Evolutionary conservation across 2,329 filamentous ascomycete species (phyloP), one percentile per base, ranked within the genome.

Genomic region (Pseudophaeomoniella oleicola): DNA sequence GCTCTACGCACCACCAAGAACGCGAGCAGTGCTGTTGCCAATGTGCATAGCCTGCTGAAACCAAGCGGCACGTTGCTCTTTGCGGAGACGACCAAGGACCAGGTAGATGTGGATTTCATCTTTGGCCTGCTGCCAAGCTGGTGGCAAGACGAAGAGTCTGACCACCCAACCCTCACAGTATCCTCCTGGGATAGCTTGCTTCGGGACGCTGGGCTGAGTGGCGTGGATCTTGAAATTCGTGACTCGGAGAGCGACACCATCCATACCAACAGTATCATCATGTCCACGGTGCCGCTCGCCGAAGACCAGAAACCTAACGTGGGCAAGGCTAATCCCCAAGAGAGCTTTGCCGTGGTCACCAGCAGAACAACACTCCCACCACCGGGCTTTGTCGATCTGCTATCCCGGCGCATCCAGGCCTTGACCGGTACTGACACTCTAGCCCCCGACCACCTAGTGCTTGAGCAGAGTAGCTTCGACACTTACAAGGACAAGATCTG

Each of bases 51-150:
- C 4, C 37, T 54, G 5, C 34, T 54, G 30, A 50, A 48, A 37
- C 48, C 50, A 22, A 48, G 48, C 29, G 38, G 41, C 9, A 37
- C 27, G 3, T 38, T 46, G 3, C 19, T 46, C 5, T 18, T 46
- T 5, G 32, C 39, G 1, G 43, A 46, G 35, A 36, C 36, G n/a
- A 40, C 39, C 13, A 13, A 35, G 30, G 37, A 41, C 40, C 14
- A 46, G 43, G n/a, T 48, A 34, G 37, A 46, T 10, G 29, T 44
- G 3, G 31, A 35, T 3, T 27, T 52, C 29, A 43, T 56, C 3
- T 53, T 58, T 36, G 57, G 59, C 2, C 44, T 47, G 1, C 41
- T 64, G 0, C 49, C 56, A 0, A 59, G 59, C 0, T 64, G 58
- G 60, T 63, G 58, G 59, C 41, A 49, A 4, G 35, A 48, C 30